Evolutionary conservation across 345 rosid genomes (phyloP).

Genomic region (Pistacia vera): DNA sequence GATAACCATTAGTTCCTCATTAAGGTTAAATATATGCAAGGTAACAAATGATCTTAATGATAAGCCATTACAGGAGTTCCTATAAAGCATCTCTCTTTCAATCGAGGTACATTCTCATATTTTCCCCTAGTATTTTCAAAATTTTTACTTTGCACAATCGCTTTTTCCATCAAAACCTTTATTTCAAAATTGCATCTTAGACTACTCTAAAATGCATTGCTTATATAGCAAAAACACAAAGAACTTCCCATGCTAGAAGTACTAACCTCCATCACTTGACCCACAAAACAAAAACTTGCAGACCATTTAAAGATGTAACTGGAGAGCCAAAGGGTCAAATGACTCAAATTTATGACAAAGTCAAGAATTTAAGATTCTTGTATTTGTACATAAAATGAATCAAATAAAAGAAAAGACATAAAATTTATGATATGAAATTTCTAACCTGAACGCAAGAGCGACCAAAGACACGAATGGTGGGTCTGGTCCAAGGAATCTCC

Average conservation of each 20-base stretch:
- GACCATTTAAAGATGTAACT: no score
- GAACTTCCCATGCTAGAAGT: not conserved
- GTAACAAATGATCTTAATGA: no score
- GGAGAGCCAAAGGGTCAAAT: no score
- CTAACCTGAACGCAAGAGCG: constrained; percentile 73
- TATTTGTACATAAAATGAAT: not conserved
- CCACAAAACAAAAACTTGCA: not conserved
- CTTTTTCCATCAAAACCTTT: no score
- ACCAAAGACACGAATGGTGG: constrained; percentile 73
- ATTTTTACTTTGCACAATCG: no score
- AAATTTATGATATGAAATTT: not conserved
- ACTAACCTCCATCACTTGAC: not conserved
- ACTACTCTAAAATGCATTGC: not conserved
- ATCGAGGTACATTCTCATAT: not conserved
- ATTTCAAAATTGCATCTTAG: not conserved
- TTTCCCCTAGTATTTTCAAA: not conserved
- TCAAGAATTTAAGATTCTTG: no score
- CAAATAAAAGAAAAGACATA: no score
- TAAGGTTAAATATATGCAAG: no score
- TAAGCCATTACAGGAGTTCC: no score
- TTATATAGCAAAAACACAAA: no score
- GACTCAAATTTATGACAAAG: no score
- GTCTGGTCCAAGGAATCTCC: constrained; percentile 83
- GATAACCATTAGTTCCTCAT: not conserved
- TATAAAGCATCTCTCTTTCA: not conserved